Base-by-base conservation (phyloP, 352 stramenopile genomes). In the Phytopythium sindhum region DNA sequence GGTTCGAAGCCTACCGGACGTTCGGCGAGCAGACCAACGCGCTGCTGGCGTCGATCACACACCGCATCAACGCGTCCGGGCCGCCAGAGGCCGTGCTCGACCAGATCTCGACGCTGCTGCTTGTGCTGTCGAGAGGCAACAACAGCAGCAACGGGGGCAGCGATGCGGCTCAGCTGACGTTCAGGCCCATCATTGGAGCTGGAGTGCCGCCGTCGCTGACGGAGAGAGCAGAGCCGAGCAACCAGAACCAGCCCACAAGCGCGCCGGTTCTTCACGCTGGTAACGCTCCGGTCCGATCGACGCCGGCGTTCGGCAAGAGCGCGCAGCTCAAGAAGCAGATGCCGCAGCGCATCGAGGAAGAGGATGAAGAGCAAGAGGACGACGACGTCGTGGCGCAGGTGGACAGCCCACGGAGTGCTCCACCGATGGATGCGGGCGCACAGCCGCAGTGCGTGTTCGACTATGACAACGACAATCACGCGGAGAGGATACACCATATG, bases 1-100 rank as follows among this genome's bases (percentile, higher is more conserved):
- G 84, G 21, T 81, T 93, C 37, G 77, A 90, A 55, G 84, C 84
- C 0, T 93, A 91, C 52, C 68, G 66, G 2, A 72, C 68, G 47
- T 85, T 90, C 58, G 81, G 81, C 19, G 73, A 86, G 21, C 63
- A 73, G 14, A 91, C 76, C 15, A 89, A 88, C 51, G 64, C 67
- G 1, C 50, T 82, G 9, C 89, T 85, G 48, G 41, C 56, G 28
- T 23, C 52, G 8, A 63, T 86, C 11, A 68, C 76, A 31, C 76
- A 88, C 58, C 68, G 64, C 51, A 47, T 93, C 26, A 69, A 88
- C 26, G 80, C 80, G 15, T 67, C 67, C 12, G 73, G 72, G 60
- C 42, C 59, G 2, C 62, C 76, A 1, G 53, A 68, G 4, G 60
- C 73, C 41, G 61, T 90, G 4, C 56, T 89, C 15, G 71, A 86